These are phyloP conservation scores for Diaporthe sp. DNA, from an alignment of 2,329 filamentous ascomycete genomes.

Conservation along the genomic window DNA sequence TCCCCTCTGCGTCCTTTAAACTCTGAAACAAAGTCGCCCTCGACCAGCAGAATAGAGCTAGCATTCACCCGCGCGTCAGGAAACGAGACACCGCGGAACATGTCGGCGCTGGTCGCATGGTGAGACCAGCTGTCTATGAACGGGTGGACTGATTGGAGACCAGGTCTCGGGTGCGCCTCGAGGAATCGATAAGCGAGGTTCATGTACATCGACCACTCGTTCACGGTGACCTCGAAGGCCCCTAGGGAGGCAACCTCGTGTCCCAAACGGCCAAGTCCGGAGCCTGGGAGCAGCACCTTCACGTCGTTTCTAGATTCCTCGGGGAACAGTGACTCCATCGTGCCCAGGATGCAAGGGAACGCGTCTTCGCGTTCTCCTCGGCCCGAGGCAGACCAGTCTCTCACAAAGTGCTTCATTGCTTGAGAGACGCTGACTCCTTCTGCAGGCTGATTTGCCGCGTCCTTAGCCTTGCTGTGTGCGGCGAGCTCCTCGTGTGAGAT, in stretches of 20 bases:
- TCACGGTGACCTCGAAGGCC: neutral
- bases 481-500: neutral
- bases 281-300: neutral
- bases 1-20: neutral
- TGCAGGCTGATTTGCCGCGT: neutral
- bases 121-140: slow-evolving; percentile 4
- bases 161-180: neutral
- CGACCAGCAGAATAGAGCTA: neutral
- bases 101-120: neutral
- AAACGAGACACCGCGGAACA: neutral
- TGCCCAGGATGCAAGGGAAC: neutral
- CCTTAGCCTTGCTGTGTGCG: neutral
- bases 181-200: neutral
- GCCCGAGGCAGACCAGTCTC: slow-evolving; percentile 1
- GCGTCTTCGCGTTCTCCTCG: neutral
- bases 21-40: slow-evolving; percentile 1
- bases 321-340: neutral
- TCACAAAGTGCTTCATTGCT: neutral
- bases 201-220: neutral
- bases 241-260: neutral
- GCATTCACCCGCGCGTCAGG: neutral
- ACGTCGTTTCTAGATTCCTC: neutral
- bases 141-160: neutral
- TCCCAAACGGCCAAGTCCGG: neutral
- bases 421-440: neutral